Conservation (phyloP, 805 yeast species). For the Pichia nakasei region DNA sequence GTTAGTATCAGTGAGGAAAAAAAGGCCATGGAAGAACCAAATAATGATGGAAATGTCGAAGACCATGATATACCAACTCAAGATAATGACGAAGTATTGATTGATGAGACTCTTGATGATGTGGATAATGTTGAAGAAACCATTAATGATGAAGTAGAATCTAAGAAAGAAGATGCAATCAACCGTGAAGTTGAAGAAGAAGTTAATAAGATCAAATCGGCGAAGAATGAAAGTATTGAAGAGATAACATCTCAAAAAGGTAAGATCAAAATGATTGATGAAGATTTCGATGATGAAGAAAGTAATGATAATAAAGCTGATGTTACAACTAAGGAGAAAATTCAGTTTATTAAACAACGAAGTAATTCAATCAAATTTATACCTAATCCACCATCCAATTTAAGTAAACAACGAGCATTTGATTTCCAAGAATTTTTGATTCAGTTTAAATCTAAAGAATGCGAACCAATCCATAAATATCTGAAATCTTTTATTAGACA, state of each 20-base stretch:
- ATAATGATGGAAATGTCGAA: too few relatives aligned
- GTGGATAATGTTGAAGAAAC: neutral
- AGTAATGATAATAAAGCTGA: neutral
- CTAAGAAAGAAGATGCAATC: slow-evolving; percentile 1
- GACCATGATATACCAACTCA: neutral
- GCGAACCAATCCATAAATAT: slow-evolving; percentile 85
- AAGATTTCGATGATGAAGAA: neutral
- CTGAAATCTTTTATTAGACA: slow-evolving; percentile 76
- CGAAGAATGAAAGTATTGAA: neutral
- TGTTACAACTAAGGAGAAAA: neutral
- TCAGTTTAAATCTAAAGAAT: slow-evolving; percentile 62
- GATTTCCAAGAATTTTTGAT: slow-evolving; percentile 77
- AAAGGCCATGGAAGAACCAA: neutral
- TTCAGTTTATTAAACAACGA: neutral
- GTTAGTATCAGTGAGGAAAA: neutral
- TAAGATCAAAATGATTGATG: neutral
- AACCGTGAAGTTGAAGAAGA: slow-evolving; percentile 9
- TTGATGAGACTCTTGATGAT: slow-evolving; percentile 1
- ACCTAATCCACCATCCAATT: slow-evolving; percentile 25
- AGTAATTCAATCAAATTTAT: slow-evolving; percentile 13
- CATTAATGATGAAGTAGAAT: slow-evolving; percentile 1
- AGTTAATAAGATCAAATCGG: slow-evolving; percentile 1
- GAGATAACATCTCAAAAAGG: too few relatives aligned
- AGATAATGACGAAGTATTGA: slow-evolving; percentile 2
- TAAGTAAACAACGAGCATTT: slow-evolving; percentile 36